Conservation (phyloP, 805 yeast species). For the Myxozyma udenii region DNA sequence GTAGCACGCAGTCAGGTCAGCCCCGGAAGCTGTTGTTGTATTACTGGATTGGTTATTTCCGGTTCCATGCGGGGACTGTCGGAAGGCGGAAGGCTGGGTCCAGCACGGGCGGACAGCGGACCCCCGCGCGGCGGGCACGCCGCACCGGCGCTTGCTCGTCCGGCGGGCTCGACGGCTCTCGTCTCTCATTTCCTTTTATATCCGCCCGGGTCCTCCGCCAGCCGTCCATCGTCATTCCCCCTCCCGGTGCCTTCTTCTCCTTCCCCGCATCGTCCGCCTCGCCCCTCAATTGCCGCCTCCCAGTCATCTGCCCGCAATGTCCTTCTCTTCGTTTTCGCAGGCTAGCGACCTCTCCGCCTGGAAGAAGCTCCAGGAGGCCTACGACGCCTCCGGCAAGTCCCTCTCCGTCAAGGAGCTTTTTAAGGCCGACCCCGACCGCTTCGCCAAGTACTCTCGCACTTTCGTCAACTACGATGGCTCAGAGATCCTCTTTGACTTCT, state of each 20-base stretch:
- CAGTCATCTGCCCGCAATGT: conserved; percentile 20
- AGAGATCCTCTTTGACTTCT: conserved; percentile 87
- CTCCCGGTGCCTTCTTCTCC: neutral
- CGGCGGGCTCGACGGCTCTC: neutral
- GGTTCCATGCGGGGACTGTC: too few species aligned
- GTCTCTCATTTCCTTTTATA: neutral
- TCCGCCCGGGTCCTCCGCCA: too few species aligned
- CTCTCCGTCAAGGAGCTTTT: conserved; percentile 78
- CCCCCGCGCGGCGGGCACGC: neutral
- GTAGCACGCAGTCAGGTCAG: too few species aligned
- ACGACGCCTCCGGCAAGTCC: conserved; percentile 64
- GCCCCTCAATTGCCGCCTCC: neutral
- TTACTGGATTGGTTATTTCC: too few species aligned
- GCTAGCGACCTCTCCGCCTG: conserved; percentile 79
- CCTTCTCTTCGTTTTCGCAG: conserved; percentile 52
- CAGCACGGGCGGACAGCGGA: neutral
- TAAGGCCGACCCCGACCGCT: conserved; percentile 68
- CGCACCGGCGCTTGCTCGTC: neutral
- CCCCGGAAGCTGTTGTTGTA: too few species aligned
- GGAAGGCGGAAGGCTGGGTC: too few species aligned
- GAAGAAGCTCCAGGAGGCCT: conserved; percentile 69
- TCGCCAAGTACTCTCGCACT: conserved; percentile 68
- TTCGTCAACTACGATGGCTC: conserved; percentile 85
- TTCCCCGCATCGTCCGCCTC: neutral
- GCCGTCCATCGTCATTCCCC: too few species aligned